Base-by-base conservation (phyloP, 345 rosid species). In the Salix purpurea region DNA sequence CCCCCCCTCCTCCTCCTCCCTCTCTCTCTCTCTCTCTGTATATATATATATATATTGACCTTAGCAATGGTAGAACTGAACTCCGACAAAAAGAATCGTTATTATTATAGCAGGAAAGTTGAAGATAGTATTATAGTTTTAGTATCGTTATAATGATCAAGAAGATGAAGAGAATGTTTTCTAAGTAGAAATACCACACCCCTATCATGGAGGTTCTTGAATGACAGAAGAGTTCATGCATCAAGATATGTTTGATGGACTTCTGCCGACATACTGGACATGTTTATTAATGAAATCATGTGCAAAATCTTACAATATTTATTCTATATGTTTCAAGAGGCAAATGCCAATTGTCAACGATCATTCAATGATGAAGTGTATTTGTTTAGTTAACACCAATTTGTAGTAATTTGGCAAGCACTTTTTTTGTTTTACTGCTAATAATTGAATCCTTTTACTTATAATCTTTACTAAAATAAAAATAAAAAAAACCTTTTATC, bases 11-110 rank as follows among this genome's bases (percentile, higher is more conserved):
- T 0, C 6, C 6, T 5, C 5, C 37, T 34, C 50, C 14, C 30
- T 65, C 60, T 36, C 65, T 72, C 76, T 23, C 37, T 5, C 37
- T 34, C 37, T 34, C 82, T 37, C 7, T 34, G 7, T 36, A 0
- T 36, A 0, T 36, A 5, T 36, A 5, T 36, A 5, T 36, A 36
- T 36, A 5, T 76, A 76, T 70, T 80, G 79, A 34, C 65, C 36
- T 30, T 52, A 48, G 42, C 66, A 39, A 26, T 78, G 83, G 37
- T 70, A 36, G 77, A 79, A 83, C 52, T 77, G 32, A 82, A 74
- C 75, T 77, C 82, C 87, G 87, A 85, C 86, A 85, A 42, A 82
- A 77, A 75, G 87, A 84, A 84, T 80, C 88, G 11, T 60, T 62
- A 75, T 36, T 81, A 66, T 72, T 82, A 44, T 71, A 26, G 32